Conservation (phyloP, 148 eudicot species). For the Rhododendron williamsianum region DNA sequence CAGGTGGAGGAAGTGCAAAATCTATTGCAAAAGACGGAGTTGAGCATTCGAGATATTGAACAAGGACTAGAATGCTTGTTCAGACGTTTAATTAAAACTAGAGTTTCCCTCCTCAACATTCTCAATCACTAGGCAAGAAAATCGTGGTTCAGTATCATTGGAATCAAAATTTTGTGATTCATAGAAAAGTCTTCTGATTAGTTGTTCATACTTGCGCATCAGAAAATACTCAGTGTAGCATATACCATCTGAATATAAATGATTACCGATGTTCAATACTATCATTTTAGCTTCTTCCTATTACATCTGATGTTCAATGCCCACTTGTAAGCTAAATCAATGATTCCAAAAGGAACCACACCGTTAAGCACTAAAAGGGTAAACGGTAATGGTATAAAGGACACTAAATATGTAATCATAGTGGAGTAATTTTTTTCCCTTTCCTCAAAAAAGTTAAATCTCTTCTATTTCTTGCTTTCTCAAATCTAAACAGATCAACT, state of each 20-base stretch:
- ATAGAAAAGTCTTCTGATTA: slow-evolving; percentile 10
- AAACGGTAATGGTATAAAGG: background rate
- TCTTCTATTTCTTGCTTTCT: background rate
- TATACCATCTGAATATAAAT: background rate
- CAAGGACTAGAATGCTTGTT: slow-evolving; percentile 19
- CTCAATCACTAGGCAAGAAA: slow-evolving; percentile 14
- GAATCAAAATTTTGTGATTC: background rate
- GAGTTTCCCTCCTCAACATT: slow-evolving; percentile 27
- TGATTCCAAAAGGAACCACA: background rate
- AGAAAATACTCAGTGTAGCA: background rate
- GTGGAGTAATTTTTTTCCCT: background rate
- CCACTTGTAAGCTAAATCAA: background rate
- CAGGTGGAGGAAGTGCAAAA: slow-evolving; percentile 5
- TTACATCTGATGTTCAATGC: background rate
- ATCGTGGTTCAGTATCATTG: background rate
- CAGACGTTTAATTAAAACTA: slow-evolving; percentile 24
- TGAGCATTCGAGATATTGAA: slow-evolving; percentile 18
- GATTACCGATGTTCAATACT: background rate
- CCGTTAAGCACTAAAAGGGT: background rate
- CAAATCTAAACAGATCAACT: background rate
- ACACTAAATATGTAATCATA: background rate
- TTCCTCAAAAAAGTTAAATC: background rate
- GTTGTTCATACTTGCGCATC: slow-evolving; percentile 10
- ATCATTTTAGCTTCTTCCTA: background rate
- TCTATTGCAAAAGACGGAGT: slow-evolving; percentile 16